Conservation (phyloP, 2,329 filamentous ascomycete species). For the Lasiodiplodia sp. region DNA sequence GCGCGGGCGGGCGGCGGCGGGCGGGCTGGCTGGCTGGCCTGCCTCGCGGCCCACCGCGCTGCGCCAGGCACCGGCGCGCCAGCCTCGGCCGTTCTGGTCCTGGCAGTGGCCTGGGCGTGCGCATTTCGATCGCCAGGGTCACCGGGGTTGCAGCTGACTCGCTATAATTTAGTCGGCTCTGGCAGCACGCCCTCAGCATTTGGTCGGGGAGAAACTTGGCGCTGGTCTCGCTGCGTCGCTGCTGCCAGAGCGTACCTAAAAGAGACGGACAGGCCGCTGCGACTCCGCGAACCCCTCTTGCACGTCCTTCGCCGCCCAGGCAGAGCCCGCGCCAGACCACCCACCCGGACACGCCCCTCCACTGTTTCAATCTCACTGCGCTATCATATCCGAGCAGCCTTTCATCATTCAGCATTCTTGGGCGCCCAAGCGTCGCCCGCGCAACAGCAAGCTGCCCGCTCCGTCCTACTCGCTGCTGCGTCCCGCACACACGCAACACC, state of each 20-base stretch:
- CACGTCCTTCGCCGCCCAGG: constrained; percentile 8
- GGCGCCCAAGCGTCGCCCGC: constrained; percentile 28
- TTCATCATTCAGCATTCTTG: constrained; percentile 28
- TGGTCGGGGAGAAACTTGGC: constrained; percentile 18
- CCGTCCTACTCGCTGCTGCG: constrained; percentile 6
- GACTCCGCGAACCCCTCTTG: constrained; percentile 5
- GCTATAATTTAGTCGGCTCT: constrained; percentile 20
- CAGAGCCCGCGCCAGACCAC: not conserved
- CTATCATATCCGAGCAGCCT: constrained; percentile 28
- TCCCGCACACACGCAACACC: constrained; percentile 21
- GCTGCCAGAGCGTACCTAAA: constrained; percentile 19
- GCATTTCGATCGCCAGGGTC: constrained; percentile 15
- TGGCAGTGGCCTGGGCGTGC: constrained; percentile 13
- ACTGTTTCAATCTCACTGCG: constrained; percentile 23
- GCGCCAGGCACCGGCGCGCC: constrained; percentile 7
- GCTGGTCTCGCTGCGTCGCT: constrained; percentile 23
- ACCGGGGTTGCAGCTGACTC: constrained; percentile 17
- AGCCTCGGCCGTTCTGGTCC: constrained; percentile 19
- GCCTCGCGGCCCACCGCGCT: not conserved
- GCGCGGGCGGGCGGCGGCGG: not conserved
- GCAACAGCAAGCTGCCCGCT: constrained; percentile 22
- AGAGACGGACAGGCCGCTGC: constrained; percentile 1
- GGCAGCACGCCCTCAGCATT: constrained; percentile 9
- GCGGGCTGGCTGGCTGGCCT: not conserved
- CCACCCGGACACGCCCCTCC: constrained; percentile 12